These are phyloP conservation scores for Simplicillium aogashimaense DNA, from an alignment of 2,329 filamentous ascomycete genomes.

Conservation along the genomic window DNA sequence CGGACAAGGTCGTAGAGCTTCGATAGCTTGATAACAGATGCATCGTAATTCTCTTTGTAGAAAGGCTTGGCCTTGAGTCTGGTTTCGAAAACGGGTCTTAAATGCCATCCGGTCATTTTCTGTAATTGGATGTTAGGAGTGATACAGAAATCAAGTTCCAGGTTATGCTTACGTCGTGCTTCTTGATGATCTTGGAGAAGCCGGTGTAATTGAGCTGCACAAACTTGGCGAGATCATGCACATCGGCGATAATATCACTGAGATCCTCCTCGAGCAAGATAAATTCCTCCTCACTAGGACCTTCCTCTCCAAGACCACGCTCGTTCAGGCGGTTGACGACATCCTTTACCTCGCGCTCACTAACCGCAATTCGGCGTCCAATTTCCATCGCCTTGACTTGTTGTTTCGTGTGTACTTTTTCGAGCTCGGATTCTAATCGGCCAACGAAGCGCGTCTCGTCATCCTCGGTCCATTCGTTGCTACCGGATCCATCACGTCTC, in stretches of 20 bases:
- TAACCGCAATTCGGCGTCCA: slow-evolving; percentile 75
- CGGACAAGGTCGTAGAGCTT: slow-evolving; percentile 91
- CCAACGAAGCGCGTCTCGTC: slow-evolving; percentile 84
- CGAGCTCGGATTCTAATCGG: slow-evolving; percentile 81
- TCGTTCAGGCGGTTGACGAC: slow-evolving; percentile 69
- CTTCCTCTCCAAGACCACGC: slow-evolving; percentile 44
- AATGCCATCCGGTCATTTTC: slow-evolving; percentile 91
- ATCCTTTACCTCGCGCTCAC: slow-evolving; percentile 81
- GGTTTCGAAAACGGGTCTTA: slow-evolving; percentile 92
- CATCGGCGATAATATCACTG: slow-evolving; percentile 96
- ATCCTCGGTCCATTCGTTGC: slow-evolving; percentile 73
- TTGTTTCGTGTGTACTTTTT: slow-evolving; percentile 97
- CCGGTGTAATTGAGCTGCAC: slow-evolving; percentile 98
- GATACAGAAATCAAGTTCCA: not conserved
- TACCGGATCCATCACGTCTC: slow-evolving; percentile 31
- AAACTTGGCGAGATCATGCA: slow-evolving; percentile 96
- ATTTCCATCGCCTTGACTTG: slow-evolving; percentile 97
- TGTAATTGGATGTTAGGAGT: slow-evolving; percentile 22
- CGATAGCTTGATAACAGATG: slow-evolving; percentile 87
- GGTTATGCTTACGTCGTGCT: slow-evolving; percentile 68
- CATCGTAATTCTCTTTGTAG: slow-evolving; percentile 98
- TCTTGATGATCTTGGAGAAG: slow-evolving; percentile 99
- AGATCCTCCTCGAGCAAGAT: slow-evolving; percentile 87
- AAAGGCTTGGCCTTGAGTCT: slow-evolving; percentile 94
- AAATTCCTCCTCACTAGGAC: slow-evolving; percentile 83